Percentiles rank a stretch among this genome's conserved stretches.
Evolutionary conservation across 805 yeast species (phyloP).

Genomic region (Zygotorulaspora chibaensis): DNA sequence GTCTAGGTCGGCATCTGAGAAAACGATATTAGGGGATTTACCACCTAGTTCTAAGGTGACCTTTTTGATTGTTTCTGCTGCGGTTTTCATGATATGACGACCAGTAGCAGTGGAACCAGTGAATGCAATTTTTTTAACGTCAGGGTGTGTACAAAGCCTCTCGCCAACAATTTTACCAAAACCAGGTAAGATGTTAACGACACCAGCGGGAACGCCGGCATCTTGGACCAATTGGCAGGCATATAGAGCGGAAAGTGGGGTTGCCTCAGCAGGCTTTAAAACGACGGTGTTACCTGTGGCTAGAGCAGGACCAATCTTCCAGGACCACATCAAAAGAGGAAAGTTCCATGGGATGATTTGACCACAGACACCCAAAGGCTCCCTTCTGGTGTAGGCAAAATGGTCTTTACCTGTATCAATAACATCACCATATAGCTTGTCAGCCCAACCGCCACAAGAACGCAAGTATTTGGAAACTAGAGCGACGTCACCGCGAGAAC

Average conservation of each 20-base stretch:
- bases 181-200: conserved; percentile 74
- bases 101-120: conserved; percentile 88
- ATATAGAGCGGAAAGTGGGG: conserved; percentile 76
- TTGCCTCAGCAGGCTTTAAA: conserved; percentile 82
- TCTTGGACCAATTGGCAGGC: conserved; percentile 59
- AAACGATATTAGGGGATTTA: conserved; percentile 82
- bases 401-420: conserved; percentile 60
- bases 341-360: conserved; percentile 92
- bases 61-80: conserved; percentile 73
- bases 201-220: conserved; percentile 83
- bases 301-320: conserved; percentile 84
- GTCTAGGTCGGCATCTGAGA: conserved; percentile 67
- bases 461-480: conserved; percentile 67
- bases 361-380: conserved; percentile 86
- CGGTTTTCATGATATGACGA: conserved; percentile 64
- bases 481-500: conserved; percentile 73
- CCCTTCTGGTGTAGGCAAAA: conserved; percentile 64
- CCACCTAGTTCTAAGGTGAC: conserved; percentile 85
- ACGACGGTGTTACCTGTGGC: conserved; percentile 84
- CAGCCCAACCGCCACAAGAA: conserved; percentile 82
- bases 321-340: conserved; percentile 82
- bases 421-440: conserved; percentile 56
- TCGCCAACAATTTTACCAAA: conserved; percentile 74
- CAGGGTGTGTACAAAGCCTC: conserved; percentile 62
- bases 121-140: conserved; percentile 74